Evolutionary conservation across 805 yeast species (phyloP), one percentile per base, ranked within the genome.

Genomic region (Yamadazyma phyllophila): DNA sequence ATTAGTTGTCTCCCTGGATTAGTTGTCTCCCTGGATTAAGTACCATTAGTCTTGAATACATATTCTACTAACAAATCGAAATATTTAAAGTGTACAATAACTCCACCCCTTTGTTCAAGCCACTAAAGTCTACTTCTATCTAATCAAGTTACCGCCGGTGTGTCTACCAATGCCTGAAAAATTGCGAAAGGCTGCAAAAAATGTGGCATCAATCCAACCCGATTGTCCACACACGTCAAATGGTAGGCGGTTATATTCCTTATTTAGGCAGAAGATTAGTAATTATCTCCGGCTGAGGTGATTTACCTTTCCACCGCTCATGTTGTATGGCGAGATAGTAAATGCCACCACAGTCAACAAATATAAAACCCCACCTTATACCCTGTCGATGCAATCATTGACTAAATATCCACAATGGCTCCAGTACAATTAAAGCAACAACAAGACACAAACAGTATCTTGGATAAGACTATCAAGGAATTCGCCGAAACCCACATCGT

Each of bases 321-420:
- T n/a, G 7, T 11, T 7, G 13, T 11, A 29, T 29, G 31, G 31
- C 31, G 31, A 29, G 4, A 29, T 29, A 4, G 7, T 35, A 4
- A 35, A 35, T 16, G 38, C 38, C 30, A 27, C 33, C 32, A 20
- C 30, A 20, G 33, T 26, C 26, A 42, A 83, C 78, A 5, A 35
- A 16, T 35, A 35, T 35, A 16, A 16, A 35, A 29, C 11, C 13
- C 13, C 13, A n/a, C 4, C 13, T 4, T 29, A 4, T 29, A 4
- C 7, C 13, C 31, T 3, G 13, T 29, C 13, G 13, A 29, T 29
- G 7, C 29, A 31, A 31, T 13, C n/a, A 31, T 31, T 34, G 11
- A 39, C 6, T 20, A 20, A 20, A 4, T 20, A 20, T 20, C 6
- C 6, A 36, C 10, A 27, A 50, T 50, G 53, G 50, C 51, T 8